Conservation (phyloP, 169 alveolate species). For the Miamiensis avidus region DNA sequence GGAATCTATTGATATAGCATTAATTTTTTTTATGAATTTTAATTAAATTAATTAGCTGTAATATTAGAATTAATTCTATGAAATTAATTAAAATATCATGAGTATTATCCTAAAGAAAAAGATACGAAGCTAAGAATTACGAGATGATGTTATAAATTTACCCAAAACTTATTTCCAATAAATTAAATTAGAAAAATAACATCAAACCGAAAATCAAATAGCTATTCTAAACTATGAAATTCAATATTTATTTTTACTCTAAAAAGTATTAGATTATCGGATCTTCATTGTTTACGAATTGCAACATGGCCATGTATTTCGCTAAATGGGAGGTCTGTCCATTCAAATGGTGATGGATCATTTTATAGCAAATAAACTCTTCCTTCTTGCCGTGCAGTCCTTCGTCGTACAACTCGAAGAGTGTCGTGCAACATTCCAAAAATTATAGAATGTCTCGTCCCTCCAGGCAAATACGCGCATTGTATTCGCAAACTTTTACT, state of each 20-base stretch:
- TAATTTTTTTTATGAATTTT: too few species aligned
- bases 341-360: conserved; percentile 39
- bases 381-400: conserved; percentile 55
- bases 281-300: conserved; percentile 7
- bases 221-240: too few species aligned
- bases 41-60: too few species aligned
- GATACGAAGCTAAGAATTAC: too few species aligned
- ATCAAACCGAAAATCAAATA: too few species aligned
- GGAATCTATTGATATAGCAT: too few species aligned
- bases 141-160: too few species aligned
- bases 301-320: not conserved
- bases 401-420: conserved; percentile 43
- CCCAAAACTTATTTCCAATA: too few species aligned
- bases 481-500: conserved; percentile 65
- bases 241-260: conserved; percentile 21
- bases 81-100: too few species aligned
- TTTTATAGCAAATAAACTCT: conserved; percentile 61
- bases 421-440: conserved; percentile 57
- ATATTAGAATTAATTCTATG: too few species aligned
- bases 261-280: conserved; percentile 4
- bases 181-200: too few species aligned
- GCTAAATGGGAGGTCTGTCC: not conserved
- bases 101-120: too few species aligned
- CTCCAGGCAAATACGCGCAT: conserved; percentile 74
- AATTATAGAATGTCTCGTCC: conserved; percentile 62